Conservation (phyloP, 1,284 basidiomycete species). For the Earliella scabrosa region DNA sequence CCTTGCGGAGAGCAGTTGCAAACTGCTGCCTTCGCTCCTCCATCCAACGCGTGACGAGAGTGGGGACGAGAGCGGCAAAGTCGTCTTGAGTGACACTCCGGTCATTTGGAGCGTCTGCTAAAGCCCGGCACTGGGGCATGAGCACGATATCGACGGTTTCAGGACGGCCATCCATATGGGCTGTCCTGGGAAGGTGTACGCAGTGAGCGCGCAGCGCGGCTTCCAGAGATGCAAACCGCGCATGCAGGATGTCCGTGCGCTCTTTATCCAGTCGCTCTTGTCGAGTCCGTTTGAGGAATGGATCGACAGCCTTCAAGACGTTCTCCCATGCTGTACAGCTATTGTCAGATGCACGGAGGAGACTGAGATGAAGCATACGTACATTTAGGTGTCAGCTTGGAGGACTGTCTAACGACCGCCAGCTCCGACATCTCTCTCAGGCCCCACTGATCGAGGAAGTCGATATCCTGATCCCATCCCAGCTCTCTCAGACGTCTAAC, state of each 20-base stretch:
- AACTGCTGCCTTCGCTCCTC: no score
- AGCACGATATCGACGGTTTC: neutral
- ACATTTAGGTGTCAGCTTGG: constrained; percentile 10
- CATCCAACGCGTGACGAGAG: no score
- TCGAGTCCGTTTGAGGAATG: neutral
- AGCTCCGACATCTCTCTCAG: neutral
- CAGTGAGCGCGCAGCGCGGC: neutral
- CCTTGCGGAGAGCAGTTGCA: no score
- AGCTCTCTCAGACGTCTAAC: neutral
- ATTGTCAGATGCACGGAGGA: neutral
- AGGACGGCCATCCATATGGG: neutral
- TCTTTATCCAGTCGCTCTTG: neutral
- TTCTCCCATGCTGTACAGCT: neutral
- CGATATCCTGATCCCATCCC: constrained; percentile 8
- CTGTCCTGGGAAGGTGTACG: neutral
- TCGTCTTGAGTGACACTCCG: neutral
- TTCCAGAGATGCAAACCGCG: neutral
- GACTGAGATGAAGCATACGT: neutral
- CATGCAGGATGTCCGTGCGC: neutral
- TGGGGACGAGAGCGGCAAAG: no score
- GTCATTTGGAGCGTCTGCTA: neutral
- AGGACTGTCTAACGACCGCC: neutral
- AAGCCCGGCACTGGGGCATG: neutral
- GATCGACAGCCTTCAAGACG: neutral
- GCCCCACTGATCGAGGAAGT: neutral